These are phyloP conservation scores for Colletotrichum caudatum DNA, from an alignment of 2,329 filamentous ascomycete species.

Conservation along the genomic window DNA sequence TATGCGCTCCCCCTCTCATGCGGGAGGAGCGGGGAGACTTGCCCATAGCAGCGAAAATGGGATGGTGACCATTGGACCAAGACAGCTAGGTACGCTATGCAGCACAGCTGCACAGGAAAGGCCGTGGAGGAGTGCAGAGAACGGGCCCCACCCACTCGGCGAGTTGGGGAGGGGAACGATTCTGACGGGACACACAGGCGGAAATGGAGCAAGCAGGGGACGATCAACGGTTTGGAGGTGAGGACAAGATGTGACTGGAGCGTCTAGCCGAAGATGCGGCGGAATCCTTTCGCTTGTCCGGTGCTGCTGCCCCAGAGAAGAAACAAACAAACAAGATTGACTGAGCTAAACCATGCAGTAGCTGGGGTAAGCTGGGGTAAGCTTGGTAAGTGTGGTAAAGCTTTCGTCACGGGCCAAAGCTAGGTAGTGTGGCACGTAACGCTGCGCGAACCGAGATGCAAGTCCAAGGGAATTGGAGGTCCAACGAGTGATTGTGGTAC, in stretches of 20 bases:
- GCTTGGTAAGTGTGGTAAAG: conserved; percentile 1
- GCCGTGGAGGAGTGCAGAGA: conserved; percentile 26
- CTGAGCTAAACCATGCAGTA: conserved; percentile 6
- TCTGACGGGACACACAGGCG: not conserved
- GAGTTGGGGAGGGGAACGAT: conserved; percentile 11
- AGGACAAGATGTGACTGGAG: conserved; percentile 41
- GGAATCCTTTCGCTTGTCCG: conserved; percentile 34
- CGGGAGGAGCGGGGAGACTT: conserved; percentile 23
- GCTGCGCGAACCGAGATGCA: conserved; percentile 9
- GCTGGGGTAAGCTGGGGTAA: not conserved
- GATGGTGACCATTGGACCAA: conserved; percentile 35
- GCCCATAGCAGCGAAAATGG: conserved; percentile 32
- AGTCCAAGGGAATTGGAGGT: conserved; percentile 2
- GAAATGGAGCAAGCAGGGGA: conserved; percentile 20
- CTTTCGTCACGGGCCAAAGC: conserved; percentile 5
- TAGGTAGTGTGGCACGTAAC: conserved; percentile 16
- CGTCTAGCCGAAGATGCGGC: conserved; percentile 40
- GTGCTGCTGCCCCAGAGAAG: conserved; percentile 21
- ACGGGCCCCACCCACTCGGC: conserved; percentile 33
- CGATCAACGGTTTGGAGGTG: conserved; percentile 24
- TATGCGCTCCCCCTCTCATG: conserved; percentile 18
- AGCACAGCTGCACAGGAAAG: conserved; percentile 16
- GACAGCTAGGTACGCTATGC: conserved; percentile 12
- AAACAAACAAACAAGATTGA: conserved; percentile 20
- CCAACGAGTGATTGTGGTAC: conserved; percentile 10